Base-by-base conservation (phyloP, 2,329 filamentous ascomycete genomes). In the Claviceps maximensis region DNA sequence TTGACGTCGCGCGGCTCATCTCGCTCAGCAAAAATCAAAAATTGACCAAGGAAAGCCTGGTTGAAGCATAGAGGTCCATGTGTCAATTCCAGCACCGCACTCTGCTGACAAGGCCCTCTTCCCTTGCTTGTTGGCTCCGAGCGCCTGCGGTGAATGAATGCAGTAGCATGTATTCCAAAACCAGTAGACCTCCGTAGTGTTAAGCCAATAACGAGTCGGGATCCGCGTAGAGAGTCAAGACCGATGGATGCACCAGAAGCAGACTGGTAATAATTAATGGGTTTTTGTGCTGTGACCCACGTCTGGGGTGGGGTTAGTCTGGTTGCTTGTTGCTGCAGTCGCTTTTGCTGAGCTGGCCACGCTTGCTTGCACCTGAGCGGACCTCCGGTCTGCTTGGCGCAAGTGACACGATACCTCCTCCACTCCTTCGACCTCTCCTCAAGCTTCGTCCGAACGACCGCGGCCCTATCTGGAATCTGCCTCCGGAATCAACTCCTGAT, bases 361-460 rank as follows among this genome's bases (percentile, higher is more conserved):
- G 47, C 31, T 33, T 33, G 31, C 31, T 33, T 33, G 31, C 31
- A 33, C 31, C 31, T 9, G 4, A 33, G 31, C 31, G 31, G 8
- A 31, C 36, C 15, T 38, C 36, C 15, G n/a, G 48, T 40, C 25
- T 49, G 40, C n/a, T 21, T 31, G 47, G 25, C 44, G 42, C 48
- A 44, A 48, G 21, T 48, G 25, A 31, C 45, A 48, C 42, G 31
- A 52, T 45, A 46, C 46, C 50, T 23, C 51, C 51, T 52, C 50
- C 53, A 51, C 50, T 25, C 47, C 36, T 50, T 54, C 40, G 21
- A 33, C 52, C 42, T 56, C 47, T 17, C 44, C 55, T 40, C 21
- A 19, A 23, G 46, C 53, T 53, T 51, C 40, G 47, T 31, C 49
- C 54, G 40, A 48, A 55, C 53, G 53, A 46, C 38, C 47, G 54